Base-by-base conservation (phyloP, 2,329 filamentous ascomycete genomes). In the Colletotrichum cordylinicola region DNA sequence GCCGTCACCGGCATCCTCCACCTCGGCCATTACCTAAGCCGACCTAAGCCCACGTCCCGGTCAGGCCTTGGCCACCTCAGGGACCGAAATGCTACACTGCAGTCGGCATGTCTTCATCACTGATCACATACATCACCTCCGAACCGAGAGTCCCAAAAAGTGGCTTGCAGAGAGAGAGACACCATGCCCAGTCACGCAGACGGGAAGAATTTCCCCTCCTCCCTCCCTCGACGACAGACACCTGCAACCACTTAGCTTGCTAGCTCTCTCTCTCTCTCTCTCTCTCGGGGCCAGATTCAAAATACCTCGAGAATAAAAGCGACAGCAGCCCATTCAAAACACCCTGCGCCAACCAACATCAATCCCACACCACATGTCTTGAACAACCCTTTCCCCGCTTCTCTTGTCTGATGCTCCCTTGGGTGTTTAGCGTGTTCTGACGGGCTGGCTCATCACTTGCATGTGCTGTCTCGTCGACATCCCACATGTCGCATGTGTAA, bases 11-110 rank as follows among this genome's bases (percentile, higher is more conserved):
- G 56, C 62, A 29, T 27, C 48, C 56, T 73, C 70, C 43, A n/a
- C 62, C 35, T 39, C 33, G 29, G 55, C 16, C 21, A 52, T 75
- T 75, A 73, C 56, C 33, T 75, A 75, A 75, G 70, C 64, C 29
- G 8, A 31, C 24, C 48, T 37, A 35, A 43, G 55, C 62, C 61
- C 52, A 60, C 69, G 18, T 67, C 52, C 39, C 21, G 43, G 39
- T 48, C 39, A 48, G 39, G 9, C 39, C 31, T 35, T 35, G 52
- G 27, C 21, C 56, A n/a, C 29, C 33, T 43, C 12, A 37, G 12
- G 56, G 27, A 48, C 56, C 27, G 58, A 67, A 35, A 68, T 43
- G 29, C 24, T 56, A 48, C 18, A 48, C 39, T 48, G 43, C 65
- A 67, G 29, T 48, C 62, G 21, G 13, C 24, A 24, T 35, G 12